Evolutionary conservation across 2,329 filamentous ascomycete genomes (phyloP), one percentile per base, ranked within the genome.

Genomic region (Aspergillus niger): DNA sequence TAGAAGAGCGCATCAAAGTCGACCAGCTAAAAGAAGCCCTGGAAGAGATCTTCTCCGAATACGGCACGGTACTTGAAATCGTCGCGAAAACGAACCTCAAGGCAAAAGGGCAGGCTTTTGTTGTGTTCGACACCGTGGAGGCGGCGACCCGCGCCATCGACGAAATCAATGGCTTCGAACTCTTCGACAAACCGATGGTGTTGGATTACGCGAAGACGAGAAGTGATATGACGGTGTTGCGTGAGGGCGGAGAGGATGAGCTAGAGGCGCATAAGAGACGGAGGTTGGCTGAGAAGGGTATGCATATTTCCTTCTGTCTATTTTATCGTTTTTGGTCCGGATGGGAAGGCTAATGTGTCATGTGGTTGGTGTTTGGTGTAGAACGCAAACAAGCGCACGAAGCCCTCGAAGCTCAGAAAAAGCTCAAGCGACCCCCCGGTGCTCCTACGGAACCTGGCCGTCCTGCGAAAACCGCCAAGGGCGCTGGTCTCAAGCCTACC

Each of bases 21-120:
- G 89, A 92, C 36, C 79, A 86, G 8, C 83, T 98, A 57, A 90
- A 89, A 66, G 85, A 89, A 66, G 85, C 91, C 0, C 83, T 99
- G 15, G 80, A 79, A 22, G 87, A 89, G 64, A 84, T 98, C 70
- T 98, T 98, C 79, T 88, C 88, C 64, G 91, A 96, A 76, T 97
- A 95, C 77, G 95, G 95, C 65, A 88, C 82, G 59, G 86, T 97
- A 63, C 79, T 96, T 68, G 92, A 97, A 64, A 86, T 97, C 55
- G 85, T 96, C 61, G 91, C 91, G 48, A 96, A 96, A 81, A 91
- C 86, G 65, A 97, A 96, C 76, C 78, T 98, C 30, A 93, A 91
- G 75, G 91, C 92, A 47, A 97, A 96, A 75, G 95, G 95, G 11
- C 95, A 99, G 79, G 95, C 95, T 0, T 99, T 99, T 74, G 80